Conservation (phyloP, 1,284 basidiomycete genomes). For the Austroboletus sp. region DNA sequence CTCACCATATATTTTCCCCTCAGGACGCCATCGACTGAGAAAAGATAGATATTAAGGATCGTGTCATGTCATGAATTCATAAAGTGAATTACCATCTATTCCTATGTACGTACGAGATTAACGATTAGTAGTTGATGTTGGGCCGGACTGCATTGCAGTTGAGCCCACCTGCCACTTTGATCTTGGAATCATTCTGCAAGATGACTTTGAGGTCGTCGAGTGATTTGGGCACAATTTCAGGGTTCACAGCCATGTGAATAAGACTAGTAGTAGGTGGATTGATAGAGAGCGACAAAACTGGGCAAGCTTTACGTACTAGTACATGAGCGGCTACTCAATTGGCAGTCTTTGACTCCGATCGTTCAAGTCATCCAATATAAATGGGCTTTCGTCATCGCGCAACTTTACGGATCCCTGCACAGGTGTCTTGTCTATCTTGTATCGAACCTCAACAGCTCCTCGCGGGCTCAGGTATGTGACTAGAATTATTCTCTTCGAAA, state of each 20-base stretch:
- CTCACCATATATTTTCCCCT: slow-evolving; percentile 88
- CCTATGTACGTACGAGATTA: slow-evolving; percentile 34
- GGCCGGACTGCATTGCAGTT: neutral
- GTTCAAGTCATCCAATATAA: neutral
- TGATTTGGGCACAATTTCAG: slow-evolving; percentile 28
- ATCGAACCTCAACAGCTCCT: slow-evolving; percentile 42
- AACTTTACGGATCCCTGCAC: slow-evolving; percentile 38
- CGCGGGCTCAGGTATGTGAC: slow-evolving; percentile 46
- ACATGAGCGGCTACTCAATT: too few species aligned
- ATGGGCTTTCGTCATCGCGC: slow-evolving; percentile 15
- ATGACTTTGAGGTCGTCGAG: slow-evolving; percentile 53
- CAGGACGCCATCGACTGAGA: slow-evolving; percentile 81
- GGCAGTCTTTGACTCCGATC: neutral
- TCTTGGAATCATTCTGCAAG: slow-evolving; percentile 67
- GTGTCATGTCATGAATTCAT: neutral
- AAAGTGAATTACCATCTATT: slow-evolving; percentile 51
- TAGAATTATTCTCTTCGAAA: neutral
- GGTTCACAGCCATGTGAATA: too few species aligned
- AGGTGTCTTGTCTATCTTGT: slow-evolving; percentile 44
- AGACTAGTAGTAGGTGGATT: too few species aligned
- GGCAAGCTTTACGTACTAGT: too few species aligned
- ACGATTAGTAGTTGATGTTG: neutral
- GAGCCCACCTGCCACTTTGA: slow-evolving; percentile 84
- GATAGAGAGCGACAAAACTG: too few species aligned
- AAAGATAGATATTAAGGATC: slow-evolving; percentile 5